Evolutionary conservation across 2,329 filamentous ascomycete genomes (phyloP).

Genomic region (Sporothrix mexicana): DNA sequence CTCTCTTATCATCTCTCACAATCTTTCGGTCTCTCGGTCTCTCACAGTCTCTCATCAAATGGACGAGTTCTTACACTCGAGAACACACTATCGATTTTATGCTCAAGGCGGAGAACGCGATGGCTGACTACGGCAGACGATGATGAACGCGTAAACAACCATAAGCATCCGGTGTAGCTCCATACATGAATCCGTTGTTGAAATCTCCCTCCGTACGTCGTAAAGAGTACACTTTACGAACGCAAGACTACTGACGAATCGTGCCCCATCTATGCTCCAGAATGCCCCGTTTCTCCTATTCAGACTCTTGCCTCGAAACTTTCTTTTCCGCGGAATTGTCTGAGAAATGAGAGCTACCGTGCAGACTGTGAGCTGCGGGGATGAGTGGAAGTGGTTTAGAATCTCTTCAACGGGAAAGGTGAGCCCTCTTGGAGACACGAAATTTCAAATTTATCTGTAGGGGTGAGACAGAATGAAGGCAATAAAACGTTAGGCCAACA

Average conservation of each 20-base stretch:
- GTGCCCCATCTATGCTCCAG: neutral
- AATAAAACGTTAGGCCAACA: neutral
- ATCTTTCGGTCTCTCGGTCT: too few relatives aligned
- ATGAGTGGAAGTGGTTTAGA: neutral
- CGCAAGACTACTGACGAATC: neutral
- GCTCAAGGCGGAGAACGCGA: neutral
- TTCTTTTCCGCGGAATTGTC: conserved; percentile 4
- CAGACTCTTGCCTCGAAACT: neutral
- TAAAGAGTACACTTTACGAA: too few relatives aligned
- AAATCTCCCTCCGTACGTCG: too few relatives aligned
- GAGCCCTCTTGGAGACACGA: neutral
- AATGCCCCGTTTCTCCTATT: conserved; percentile 6
- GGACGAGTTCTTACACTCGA: too few relatives aligned
- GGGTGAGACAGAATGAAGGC: neutral
- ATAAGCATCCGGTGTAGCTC: neutral
- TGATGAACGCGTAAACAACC: neutral
- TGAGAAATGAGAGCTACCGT: neutral
- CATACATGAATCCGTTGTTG: too few relatives aligned
- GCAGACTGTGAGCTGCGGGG: neutral
- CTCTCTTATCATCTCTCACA: too few relatives aligned
- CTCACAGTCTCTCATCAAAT: too few relatives aligned
- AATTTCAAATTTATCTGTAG: neutral
- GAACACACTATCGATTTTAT: neutral
- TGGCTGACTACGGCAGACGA: neutral
- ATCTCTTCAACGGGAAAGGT: neutral